A percentile compares a stretch with the other conserved stretches of the same genome.
Conservation (phyloP, 2,329 filamentous ascomycete genomes). For the Leptoxyphium fumago region DNA sequence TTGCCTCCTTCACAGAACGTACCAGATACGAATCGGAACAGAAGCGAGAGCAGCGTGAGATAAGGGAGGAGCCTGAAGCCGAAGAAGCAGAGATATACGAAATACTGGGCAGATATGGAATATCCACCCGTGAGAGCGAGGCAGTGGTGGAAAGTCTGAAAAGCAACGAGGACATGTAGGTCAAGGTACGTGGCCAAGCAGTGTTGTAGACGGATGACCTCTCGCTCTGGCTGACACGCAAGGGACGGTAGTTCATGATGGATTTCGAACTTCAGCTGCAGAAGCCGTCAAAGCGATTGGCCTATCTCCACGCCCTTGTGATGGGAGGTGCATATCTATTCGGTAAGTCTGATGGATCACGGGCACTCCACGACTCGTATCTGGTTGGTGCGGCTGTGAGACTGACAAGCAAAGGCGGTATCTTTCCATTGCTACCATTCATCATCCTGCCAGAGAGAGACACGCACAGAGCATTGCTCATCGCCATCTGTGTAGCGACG, state of each 20-base stretch:
- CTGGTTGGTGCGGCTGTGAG: no score
- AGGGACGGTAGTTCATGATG: slow-evolving; percentile 37
- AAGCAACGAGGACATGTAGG: slow-evolving; percentile 34
- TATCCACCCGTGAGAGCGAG: slow-evolving; percentile 29
- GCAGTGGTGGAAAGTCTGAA: slow-evolving; percentile 37
- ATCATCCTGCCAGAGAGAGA: slow-evolving; percentile 27
- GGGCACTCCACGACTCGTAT: no score
- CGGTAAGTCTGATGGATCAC: slow-evolving; percentile 8
- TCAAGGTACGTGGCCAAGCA: slow-evolving; percentile 17
- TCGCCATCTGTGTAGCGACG: slow-evolving; percentile 37
- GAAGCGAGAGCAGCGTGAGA: slow-evolving; percentile 30
- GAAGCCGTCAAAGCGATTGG: slow-evolving; percentile 28
- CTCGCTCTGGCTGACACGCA: no score
- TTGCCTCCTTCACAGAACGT: slow-evolving; percentile 46
- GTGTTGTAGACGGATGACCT: background rate
- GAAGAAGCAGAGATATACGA: slow-evolving; percentile 27
- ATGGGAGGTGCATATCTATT: slow-evolving; percentile 26
- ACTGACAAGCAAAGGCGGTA: slow-evolving; percentile 14
- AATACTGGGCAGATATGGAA: slow-evolving; percentile 35
- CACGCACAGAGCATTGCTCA: slow-evolving; percentile 26
- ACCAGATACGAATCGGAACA: slow-evolving; percentile 38
- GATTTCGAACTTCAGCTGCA: slow-evolving; percentile 41
- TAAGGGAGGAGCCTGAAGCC: slow-evolving; percentile 28
- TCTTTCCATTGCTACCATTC: slow-evolving; percentile 37
- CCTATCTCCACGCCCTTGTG: slow-evolving; percentile 30